Percentiles rank a stretch among this genome's conserved stretches.
Evolutionary conservation across 306 rosid genomes (phyloP).

Genomic region (Rosa chinensis): DNA sequence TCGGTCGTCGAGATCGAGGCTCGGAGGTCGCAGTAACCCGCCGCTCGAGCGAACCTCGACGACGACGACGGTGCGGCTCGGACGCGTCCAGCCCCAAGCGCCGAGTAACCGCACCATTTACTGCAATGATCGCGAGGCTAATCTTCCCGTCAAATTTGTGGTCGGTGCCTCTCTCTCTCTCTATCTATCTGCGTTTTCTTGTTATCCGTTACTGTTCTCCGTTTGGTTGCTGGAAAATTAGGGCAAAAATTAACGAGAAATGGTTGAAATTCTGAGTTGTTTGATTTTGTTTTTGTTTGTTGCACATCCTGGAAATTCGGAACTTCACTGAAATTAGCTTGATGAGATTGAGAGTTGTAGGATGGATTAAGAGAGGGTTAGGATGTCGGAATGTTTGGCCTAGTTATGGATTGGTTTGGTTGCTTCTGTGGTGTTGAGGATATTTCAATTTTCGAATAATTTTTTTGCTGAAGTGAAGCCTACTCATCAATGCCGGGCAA

Average conservation of each 20-base stretch:
- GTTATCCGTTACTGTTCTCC: background rate
- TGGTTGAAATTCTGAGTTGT: background rate
- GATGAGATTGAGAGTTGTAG: background rate
- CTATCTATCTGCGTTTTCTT: background rate
- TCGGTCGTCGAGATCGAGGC: slow-evolving; percentile 53
- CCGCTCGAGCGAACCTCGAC: slow-evolving; percentile 41
- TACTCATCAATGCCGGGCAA: background rate
- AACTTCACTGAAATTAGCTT: slow-evolving; percentile 5
- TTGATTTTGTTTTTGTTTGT: background rate
- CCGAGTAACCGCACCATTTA: slow-evolving; percentile 81
- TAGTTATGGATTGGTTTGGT: background rate
- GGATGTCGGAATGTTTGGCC: background rate
- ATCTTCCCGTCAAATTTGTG: slow-evolving; percentile 64
- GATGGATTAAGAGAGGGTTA: background rate
- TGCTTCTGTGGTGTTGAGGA: slow-evolving; percentile 1
- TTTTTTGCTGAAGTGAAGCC: slow-evolving; percentile 1
- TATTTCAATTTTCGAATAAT: background rate
- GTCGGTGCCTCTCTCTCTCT: slow-evolving; percentile 30
- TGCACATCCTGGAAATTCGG: background rate
- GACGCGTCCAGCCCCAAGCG: slow-evolving; percentile 93
- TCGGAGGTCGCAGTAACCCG: slow-evolving; percentile 28
- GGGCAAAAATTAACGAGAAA: background rate
- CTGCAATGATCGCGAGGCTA: slow-evolving; percentile 90
- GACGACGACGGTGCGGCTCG: slow-evolving; percentile 70
- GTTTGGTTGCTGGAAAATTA: slow-evolving; percentile 11